A percentile compares a stretch with the other conserved stretches of the same genome.
Evolutionary conservation across 192 early-diverging fungal genomes (phyloP).

Genomic region (Coemansia guatemalensis): DNA sequence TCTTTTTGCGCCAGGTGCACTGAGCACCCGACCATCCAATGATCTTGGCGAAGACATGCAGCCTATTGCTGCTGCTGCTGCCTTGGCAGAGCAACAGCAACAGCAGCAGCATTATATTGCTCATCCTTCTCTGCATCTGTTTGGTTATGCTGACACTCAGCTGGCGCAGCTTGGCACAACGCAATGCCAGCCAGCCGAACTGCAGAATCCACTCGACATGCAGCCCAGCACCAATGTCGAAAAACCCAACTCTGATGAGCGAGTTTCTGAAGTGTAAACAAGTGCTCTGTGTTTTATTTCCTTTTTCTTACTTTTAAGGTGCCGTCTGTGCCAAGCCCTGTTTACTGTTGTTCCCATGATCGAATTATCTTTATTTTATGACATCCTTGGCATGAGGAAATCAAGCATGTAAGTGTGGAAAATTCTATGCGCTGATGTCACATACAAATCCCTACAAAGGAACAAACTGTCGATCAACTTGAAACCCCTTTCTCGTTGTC

Average conservation of each 20-base stretch:
- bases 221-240: background rate
- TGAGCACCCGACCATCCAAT: background rate
- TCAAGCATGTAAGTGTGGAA: background rate
- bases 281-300: background rate
- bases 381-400: background rate
- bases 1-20: background rate
- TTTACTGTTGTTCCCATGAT: background rate
- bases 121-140: background rate
- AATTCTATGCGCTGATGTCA: too few relatives aligned
- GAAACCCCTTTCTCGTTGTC: background rate
- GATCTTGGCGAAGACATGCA: background rate
- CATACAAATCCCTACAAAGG: too few relatives aligned
- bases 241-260: background rate
- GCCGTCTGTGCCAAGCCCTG: background rate
- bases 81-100: background rate
- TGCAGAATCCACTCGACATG: background rate
- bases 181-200: background rate
- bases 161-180: background rate
- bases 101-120: background rate
- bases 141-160: background rate
- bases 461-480: background rate
- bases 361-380: background rate
- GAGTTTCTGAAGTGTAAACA: background rate
- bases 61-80: background rate
- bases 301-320: too few relatives aligned